Base-by-base conservation (phyloP, 768 basidiomycete genomes). In the Rhizopogon roseolus region DNA sequence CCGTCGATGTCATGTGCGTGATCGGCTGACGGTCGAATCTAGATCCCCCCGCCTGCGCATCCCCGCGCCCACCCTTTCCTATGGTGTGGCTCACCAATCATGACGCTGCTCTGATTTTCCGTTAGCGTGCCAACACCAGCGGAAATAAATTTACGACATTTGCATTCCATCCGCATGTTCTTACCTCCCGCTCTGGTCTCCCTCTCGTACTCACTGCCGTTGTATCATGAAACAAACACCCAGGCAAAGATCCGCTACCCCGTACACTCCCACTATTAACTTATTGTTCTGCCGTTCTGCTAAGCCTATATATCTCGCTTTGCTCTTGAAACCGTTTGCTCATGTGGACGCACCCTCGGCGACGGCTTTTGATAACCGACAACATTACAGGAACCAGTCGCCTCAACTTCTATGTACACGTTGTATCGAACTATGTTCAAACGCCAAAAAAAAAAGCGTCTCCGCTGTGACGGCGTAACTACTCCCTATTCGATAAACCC, bases 1-100 rank as follows among this genome's bases (percentile, higher is more conserved):
- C 80, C 5, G 81, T 80, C 2, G 79, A 82, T 54, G 62, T 82
- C 51, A 74, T 83, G 3, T 76, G 81, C n/a, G 78, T 81, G 59
- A 80, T 82, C 48, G 79, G 81, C 75, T 78, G 57, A 22, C 71
- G 16, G 28, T 42, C 52, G 28, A 13, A 49, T 44, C 17, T 34
- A 28, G 29, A 36, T 25, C 44, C 32, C 16, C 37, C 13, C 22
- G 3, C 22, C 22, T 22, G 22, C 22, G 22, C 22, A 22, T 22
- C 22, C 22, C 22, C 22, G 22, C 22, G 29, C 17, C 19, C 37
- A 32, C 28, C 25, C 41, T 49, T 54, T 27, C 37, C 53, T 41
- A 40, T 29, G 50, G 41, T 14, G 32, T 42, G 44, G 34, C 37
- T 32, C 55, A 32, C 45, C 22, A 34, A 41, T 42, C 10, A 42